Base-by-base conservation (phyloP, 2,329 filamentous ascomycete species). In the Alternaria panax region DNA sequence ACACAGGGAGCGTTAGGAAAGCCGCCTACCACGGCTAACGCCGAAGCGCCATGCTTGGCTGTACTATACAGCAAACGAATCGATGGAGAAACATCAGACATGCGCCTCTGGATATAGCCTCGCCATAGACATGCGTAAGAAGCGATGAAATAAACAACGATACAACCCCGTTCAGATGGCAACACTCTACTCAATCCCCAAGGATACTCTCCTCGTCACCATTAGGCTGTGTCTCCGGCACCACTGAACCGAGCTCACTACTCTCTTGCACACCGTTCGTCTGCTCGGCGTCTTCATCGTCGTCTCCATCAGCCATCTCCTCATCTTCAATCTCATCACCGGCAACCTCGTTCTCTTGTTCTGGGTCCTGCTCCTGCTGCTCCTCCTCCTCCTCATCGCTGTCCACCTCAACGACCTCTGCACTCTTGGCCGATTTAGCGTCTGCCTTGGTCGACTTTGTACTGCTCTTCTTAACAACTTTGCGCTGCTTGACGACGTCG, bases 401-500 rank as follows among this genome's bases (percentile, higher is more conserved):
- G 28, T 75, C 72, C 38, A 70, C 61, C 18, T 77, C 75, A 27
- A 78, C 60, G 9, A 75, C 69, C 51, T 75, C 75, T 64, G 72
- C 75, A 45, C 76, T 78, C 69, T 80, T 82, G 8, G 77, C 80
- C 40, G 78, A 72, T 70, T 80, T 82, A 54, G 75, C 80, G 54
- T 30, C 38, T 8, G 47, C 25, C 36, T 83, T 85, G 48, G 74
- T 65, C 4, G 60, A 57, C 51, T 60, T 67, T n/a, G 46, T 56
- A 16, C 54, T 52, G 12, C 56, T 52, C 47, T 68, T 67, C 60
- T 74, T 75, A 3, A 43, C 34, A 34, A 81, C 78, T 42, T 74
- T 76, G 57, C 78, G 64, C 51, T 82, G 81, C 66, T 83, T 83
- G 42, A 86, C 77, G 70, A 61, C 60, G 70, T 97, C 93, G 4